Evolutionary conservation across 2,329 filamentous ascomycete species (phyloP), one percentile per base, ranked within the genome.

Genomic region (Stagonosporopsis cucurbitacearum): DNA sequence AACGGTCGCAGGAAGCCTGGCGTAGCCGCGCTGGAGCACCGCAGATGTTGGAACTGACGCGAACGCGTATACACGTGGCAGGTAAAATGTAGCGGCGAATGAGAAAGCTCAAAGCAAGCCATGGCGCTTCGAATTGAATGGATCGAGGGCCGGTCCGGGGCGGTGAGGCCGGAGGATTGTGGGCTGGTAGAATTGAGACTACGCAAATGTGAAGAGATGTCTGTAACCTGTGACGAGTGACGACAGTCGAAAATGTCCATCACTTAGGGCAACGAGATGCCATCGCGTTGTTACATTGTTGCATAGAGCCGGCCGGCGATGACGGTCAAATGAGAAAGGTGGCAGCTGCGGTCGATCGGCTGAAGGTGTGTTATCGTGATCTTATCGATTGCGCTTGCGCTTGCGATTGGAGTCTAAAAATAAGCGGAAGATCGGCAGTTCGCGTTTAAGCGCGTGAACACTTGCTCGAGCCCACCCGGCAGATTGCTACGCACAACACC

Each of bases 1-100:
- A 42, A 23, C 19, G 26, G 47, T 39, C 43, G 35, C 22, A 50
- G 43, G 25, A 32, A 48, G 42, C 30, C 43, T 33, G 43, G 22
- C 23, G 53, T 65, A 64, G 64, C 63, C 64, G 59, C 62, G 58
- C 52, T 55, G 42, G 26, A 40, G 58, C 52, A 50, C 50, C 44
- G 44, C 48, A 54, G 41, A 50, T 41, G 52, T 50, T 47, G 35
- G 46, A 41, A 22, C 25, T 46, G 41, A 55, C 41, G 47, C 41
- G 36, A 50, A 41, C 46, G 23, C 20, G 15, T 44, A 17, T 25
- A 63, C 50, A 65, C 60, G 62, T 68, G 60, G 59, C 62, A 62
- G 54, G 54, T 44, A 44, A 33, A 44, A 40, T 52, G 35, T 48
- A 57, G 32, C 20, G 22, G n/a, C 48, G 48, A 57, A 52, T 53